phyloP scores from a whole-genome alignment of 176 grass and related monocot genomes.

The Triticum timopheevii region DNA sequence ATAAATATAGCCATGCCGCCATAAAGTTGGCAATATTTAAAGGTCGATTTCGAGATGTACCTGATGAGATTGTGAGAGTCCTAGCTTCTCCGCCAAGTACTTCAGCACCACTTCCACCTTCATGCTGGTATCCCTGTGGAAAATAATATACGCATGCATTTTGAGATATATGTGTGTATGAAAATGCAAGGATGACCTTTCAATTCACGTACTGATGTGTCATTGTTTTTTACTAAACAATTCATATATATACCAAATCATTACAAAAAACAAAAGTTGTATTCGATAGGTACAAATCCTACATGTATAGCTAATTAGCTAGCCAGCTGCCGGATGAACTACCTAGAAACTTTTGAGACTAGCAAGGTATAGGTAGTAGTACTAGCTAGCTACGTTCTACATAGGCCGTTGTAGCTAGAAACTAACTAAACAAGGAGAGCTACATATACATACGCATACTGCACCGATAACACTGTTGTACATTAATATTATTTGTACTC shows the following conservation, averaged over 20 bases:
- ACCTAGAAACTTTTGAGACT: slow-evolving; percentile 23
- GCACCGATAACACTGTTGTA: neutral
- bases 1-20: neutral
- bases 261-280: slow-evolving; percentile 1
- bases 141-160: slow-evolving; percentile 28
- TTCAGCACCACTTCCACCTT: slow-evolving; percentile 71
- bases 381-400: neutral
- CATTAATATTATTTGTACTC: neutral
- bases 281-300: slow-evolving; percentile 25
- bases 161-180: slow-evolving; percentile 16
- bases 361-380: neutral
- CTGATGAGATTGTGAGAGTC: slow-evolving; percentile 55
- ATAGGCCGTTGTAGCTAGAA: neutral
- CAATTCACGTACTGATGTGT: neutral
- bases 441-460: neutral
- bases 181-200: neutral
- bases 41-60: slow-evolving; percentile 34
- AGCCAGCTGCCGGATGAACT: neutral
- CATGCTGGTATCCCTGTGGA: slow-evolving; percentile 64
- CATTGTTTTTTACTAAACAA: neutral
- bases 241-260: neutral
- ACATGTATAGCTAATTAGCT: neutral
- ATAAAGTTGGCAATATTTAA: neutral
- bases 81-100: slow-evolving; percentile 84
- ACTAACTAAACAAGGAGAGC: slow-evolving; percentile 6